Base-by-base conservation (phyloP, 495 filamentous ascomycete genomes). In the Xylaria cubensis region DNA sequence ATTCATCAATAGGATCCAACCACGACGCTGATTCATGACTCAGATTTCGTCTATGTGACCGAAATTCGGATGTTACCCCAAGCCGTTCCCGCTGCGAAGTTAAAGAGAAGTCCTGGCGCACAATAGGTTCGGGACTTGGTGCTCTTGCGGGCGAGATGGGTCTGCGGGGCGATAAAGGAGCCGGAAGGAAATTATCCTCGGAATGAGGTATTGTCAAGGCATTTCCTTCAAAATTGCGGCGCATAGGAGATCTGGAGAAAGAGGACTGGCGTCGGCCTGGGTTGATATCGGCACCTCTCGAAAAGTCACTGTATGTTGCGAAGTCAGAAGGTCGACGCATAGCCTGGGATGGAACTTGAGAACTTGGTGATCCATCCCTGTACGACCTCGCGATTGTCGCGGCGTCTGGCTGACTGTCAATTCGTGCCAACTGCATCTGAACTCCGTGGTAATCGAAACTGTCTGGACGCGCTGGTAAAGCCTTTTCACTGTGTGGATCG, bases 1-100 rank as follows among this genome's bases (percentile, higher is more conserved):
- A 97, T 78, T 99, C 96, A 80, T 98, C 95, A 67, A 98, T 98
- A 0, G 96, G 97, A 77, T 98, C 94, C 10, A 99, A 82, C 96
- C 96, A 99, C 7, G 95, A 97, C 29, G 92, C 92, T 17, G 94
- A 93, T 72, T 93, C 93, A 70, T 89, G 89, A 74, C 92, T 93
- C 39, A 86, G 83, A 41, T 86, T 89, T 50, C 88, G 82, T 34
- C 81, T 82, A 71, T 90, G 90, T 3, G 82, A 83, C 34, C 67
- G 78, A 39, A 68, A 67, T 21, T 68, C 70, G n/a, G 73, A 61
- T 32, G 77, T 75, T 8, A 72, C 78, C 12, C 75, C 75, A 26
- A 75, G 72, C 48, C 75, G 73, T 46, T 76, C 77, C 21, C 75
- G 73, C 50, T 76, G 77, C 24, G 82, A 79, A 36, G 82, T 75